Evolutionary conservation across 2,329 filamentous ascomycete genomes (phyloP), one percentile per base, ranked within the genome.

Genomic region (Pseudopithomyces maydicus): DNA sequence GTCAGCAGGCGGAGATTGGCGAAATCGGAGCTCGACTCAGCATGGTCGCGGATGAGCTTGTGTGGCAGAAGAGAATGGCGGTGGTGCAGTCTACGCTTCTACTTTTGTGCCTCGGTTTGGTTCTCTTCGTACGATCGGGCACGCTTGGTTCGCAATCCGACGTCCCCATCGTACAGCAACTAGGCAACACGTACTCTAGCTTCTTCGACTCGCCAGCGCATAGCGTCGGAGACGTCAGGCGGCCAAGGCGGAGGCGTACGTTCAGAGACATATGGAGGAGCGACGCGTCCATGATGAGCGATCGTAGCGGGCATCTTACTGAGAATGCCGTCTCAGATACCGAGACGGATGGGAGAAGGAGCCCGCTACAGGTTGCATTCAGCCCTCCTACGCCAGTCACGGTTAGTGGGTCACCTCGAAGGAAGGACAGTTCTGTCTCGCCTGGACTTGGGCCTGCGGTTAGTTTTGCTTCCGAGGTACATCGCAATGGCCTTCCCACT

Each of bases 41-140:
- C 56, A 83, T 98, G 32, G 84, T 99, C 11, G 94, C 94, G n/a
- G 94, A 98, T 69, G 95, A 99, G 76, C 86, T 98, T 2, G 82
- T 88, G 1, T 88, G 85, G 73, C 85, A 88, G 77, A 97, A 97
- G 77, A 86, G 94, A 58, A 96, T 98, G 87, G 91, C 91, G 4
- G 95, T 98, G 56, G 85, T 97, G 33, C 95, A 98, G 75, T 92
- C 90, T 44, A 86, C 96, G 5, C 83, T 99, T 8, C 84, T 98
- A 6, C 84, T 98, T 0, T 87, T 94, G 44, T 97, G 92, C 66
- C 85, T 99, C 10, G 88, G 90, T 0, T 83, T 99, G 1, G 91
- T 97, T 20, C 88, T 98, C 36, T 97, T 98, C 73, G 79, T 77
- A 3, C 63, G 78, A 38, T 72, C 71, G 8, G 75, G 75, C 3